Percentiles rank a stretch among this genome's conserved stretches.
These are phyloP conservation scores for Aspergillus fumigatiaffinis DNA, from an alignment of 2,329 filamentous ascomycete genomes.

Conservation along the genomic window DNA sequence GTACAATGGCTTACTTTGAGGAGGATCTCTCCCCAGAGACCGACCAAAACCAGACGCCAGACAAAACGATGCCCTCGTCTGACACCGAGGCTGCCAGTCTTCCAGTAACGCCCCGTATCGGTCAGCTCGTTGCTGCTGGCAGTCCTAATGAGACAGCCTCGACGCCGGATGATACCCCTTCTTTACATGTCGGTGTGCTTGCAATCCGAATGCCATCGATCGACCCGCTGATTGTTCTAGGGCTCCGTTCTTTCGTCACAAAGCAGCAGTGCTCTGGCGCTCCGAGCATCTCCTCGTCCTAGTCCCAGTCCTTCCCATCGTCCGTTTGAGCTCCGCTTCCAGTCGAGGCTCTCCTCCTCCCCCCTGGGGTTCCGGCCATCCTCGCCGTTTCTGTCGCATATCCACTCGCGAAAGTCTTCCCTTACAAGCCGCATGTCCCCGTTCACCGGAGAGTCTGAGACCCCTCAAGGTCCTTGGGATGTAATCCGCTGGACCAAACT, in stretches of 20 bases:
- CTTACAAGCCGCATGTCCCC: slow-evolving; percentile 65
- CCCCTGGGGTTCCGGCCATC: slow-evolving; percentile 61
- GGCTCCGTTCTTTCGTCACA: slow-evolving; percentile 58
- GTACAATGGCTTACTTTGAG: slow-evolving; percentile 18
- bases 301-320: slow-evolving; percentile 80
- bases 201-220: slow-evolving; percentile 52
- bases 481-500: slow-evolving; percentile 94
- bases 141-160: slow-evolving; percentile 67
- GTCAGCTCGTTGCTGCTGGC: slow-evolving; percentile 17
- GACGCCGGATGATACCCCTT: slow-evolving; percentile 78
- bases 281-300: slow-evolving; percentile 63
- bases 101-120: slow-evolving; percentile 19
- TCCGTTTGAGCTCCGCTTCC: slow-evolving; percentile 92
- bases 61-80: slow-evolving; percentile 13
- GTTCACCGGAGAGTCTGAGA: slow-evolving; percentile 59
- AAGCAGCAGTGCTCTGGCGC: slow-evolving; percentile 70
- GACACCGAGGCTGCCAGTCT: slow-evolving; percentile 18
- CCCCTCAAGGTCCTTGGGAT: slow-evolving; percentile 83
- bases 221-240: slow-evolving; percentile 39
- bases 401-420: slow-evolving; percentile 78
- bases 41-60: slow-evolving; percentile 19
- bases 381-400: slow-evolving; percentile 73
- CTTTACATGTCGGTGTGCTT: slow-evolving; percentile 63
- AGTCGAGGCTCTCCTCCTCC: slow-evolving; percentile 70
- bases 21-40: slow-evolving; percentile 25